These are phyloP conservation scores for Dothistroma pini DNA, from an alignment of 2,329 filamentous ascomycete genomes.

Conservation along the genomic window DNA sequence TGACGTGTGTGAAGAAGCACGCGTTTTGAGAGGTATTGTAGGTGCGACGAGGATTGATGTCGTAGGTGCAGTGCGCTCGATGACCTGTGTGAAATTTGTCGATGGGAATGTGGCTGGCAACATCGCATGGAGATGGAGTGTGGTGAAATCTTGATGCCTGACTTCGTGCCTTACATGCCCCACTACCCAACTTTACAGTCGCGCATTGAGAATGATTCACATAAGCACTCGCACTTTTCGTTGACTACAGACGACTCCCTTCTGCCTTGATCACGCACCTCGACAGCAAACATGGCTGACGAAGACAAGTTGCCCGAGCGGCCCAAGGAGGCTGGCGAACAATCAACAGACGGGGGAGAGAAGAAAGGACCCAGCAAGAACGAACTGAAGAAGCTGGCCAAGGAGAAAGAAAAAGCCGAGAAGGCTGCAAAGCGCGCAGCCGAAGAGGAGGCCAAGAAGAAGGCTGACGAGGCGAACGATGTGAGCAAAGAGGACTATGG, in stretches of 20 bases:
- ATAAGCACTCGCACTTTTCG: not conserved
- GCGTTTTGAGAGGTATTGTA: not conserved
- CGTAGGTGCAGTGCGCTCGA: not conserved
- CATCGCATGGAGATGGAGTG: no score
- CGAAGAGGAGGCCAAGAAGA: conserved; percentile 66
- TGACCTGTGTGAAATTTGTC: not conserved
- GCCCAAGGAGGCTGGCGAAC: conserved; percentile 30
- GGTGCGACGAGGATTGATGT: not conserved
- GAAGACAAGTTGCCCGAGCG: conserved; percentile 29
- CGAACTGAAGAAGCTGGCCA: conserved; percentile 80
- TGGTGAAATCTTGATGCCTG: not conserved
- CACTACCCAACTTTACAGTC: not conserved
- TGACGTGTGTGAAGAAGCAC: not conserved
- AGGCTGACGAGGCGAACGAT: conserved; percentile 61
- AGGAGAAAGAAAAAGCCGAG: conserved; percentile 79
- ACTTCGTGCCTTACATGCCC: not conserved
- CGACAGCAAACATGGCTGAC: conserved; percentile 22
- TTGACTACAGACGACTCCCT: not conserved
- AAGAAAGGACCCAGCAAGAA: conserved; percentile 65
- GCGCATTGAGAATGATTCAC: not conserved
- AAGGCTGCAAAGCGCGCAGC: conserved; percentile 63
- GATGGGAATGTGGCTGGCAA: not conserved
- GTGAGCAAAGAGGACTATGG: conserved; percentile 78
- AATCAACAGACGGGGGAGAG: conserved; percentile 25
- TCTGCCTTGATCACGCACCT: not conserved